Base-by-base conservation (phyloP, 345 rosid genomes). In the Camelina laxa region DNA sequence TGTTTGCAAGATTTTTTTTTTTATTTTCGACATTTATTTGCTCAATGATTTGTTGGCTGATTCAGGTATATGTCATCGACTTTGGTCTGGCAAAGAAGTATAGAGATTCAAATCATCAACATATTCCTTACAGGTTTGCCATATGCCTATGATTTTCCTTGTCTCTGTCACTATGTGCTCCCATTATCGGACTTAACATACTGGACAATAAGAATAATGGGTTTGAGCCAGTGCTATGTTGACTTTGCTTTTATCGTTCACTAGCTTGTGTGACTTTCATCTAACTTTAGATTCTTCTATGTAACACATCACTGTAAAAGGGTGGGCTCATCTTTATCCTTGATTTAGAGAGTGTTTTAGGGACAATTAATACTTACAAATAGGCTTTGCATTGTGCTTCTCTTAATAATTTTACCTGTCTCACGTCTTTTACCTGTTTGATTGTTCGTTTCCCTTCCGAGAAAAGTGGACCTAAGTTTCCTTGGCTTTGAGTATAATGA, bases 1-100 rank as follows among this genome's bases (percentile, higher is more conserved):
- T 63, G 64, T 66, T 75, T 59, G 3, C 15, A 72, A 17, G 30
- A 2, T 15, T 19, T 67, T 4, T 35, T 44, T 36, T 4, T 35
- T 44, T 36, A 15, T 41, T 75, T 45, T 54, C 45, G 41, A 74
- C 17, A 65, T 1, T 27, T 20, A n/a, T 70, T 35, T 80, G 31
- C 41, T 16, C 56, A 30, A 31, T 5, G 62, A 69, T 60, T 60
- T 55, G 6, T 55, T 61, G 65, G 60, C 65, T 39, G 60, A 30
- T 78, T 62, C 72, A 92, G 97, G 97, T 92, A 54, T 88, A 89
- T 73, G 56, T 86, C 74, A 92, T 92, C 70, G 97, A 92, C 84
- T 92, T 92, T 73, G 97, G 97, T 64, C 78, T 92, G 81, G 97
- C 96, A 72, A 92, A 92, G 93, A 88, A 87, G 82, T 92, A 87